Evolutionary conservation across 176 grass and related monocot genomes (phyloP), one percentile per base, ranked within the genome.

Genomic region (Alopecurus myosuroides): DNA sequence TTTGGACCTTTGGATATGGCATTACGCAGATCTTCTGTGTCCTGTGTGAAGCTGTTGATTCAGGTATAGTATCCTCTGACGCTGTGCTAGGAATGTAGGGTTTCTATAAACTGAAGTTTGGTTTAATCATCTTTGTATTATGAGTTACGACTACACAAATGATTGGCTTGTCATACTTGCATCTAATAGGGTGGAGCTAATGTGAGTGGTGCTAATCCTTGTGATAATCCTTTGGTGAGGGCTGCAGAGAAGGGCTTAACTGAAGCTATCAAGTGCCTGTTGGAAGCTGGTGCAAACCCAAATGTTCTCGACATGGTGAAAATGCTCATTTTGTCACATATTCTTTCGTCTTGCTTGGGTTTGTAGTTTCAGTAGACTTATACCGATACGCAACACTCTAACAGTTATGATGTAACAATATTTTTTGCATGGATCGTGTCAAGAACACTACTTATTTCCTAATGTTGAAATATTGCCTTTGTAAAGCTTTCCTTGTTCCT

Each of bases 21-120:
- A 45, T 35, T 85, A 25, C 55, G 8, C 14, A 15, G 10, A 29
- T 78, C 48, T 77, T 76, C 58, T 77, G n/a, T n/a, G n/a, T n/a
- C n/a, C n/a, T n/a, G n/a, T n/a, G n/a, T n/a, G n/a, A n/a, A n/a
- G n/a, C n/a, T 77, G 19, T 66, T 85, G 73, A 33, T 85, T 85
- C 73, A 85, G 73, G 72, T 77, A 84, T 3, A 36, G 19, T 46
- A n/a, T n/a, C n/a, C n/a, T n/a, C n/a, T n/a, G n/a, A n/a, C n/a
- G n/a, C n/a, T n/a, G 9, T 30, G 3, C 13, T 51, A 50, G 20
- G 8, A 51, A 41, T 20, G 18, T 20, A 22, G 30, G 30, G 29
- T 64, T 53, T 71, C 35, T 52, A 17, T 39, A n/a, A 40, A 70
- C 15, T 50, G 17, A 53, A 56, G 3, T 23, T 42, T 19, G 11